Percentiles rank a stretch among this genome's conserved stretches.
These are phyloP conservation scores for Leccinum fallax DNA, from an alignment of 1,284 basidiomycete genomes.

Conservation along the genomic window DNA sequence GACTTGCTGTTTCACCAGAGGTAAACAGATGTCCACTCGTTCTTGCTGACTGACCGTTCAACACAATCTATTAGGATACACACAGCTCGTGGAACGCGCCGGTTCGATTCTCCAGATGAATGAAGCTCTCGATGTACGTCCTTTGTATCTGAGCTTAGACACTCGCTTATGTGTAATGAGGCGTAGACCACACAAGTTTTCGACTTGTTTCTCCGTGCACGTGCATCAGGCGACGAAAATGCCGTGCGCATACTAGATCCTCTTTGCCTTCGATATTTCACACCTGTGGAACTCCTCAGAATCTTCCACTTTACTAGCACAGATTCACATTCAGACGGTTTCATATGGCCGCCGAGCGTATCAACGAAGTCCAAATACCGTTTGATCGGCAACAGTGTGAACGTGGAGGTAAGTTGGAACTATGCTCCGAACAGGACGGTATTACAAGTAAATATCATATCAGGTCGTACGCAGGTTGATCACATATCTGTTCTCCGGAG, in stretches of 20 bases:
- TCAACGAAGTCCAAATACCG: slow-evolving; percentile 70
- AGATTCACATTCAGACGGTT: slow-evolving; percentile 29
- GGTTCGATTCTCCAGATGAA: slow-evolving; percentile 77
- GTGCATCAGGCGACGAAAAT: slow-evolving; percentile 39
- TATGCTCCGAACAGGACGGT: not conserved
- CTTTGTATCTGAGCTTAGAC: not conserved
- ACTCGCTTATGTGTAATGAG: slow-evolving; percentile 1
- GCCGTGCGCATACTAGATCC: slow-evolving; percentile 58
- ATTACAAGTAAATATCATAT: slow-evolving; percentile 6
- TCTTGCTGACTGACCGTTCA: not conserved
- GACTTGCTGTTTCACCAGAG: slow-evolving; percentile 79
- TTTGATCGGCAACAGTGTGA: slow-evolving; percentile 79
- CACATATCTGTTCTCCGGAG: slow-evolving; percentile 26
- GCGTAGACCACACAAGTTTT: slow-evolving; percentile 64
- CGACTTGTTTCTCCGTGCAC: slow-evolving; percentile 54
- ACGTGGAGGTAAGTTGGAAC: slow-evolving; percentile 54
- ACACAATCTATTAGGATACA: slow-evolving; percentile 56
- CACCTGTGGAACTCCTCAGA: slow-evolving; percentile 67
- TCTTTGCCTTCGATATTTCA: slow-evolving; percentile 69
- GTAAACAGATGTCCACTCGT: slow-evolving; percentile 37
- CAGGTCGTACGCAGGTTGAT: slow-evolving; percentile 33
- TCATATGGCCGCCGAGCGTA: slow-evolving; percentile 61
- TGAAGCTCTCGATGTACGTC: slow-evolving; percentile 60
- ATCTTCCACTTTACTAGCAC: slow-evolving; percentile 58
- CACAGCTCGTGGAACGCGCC: slow-evolving; percentile 69